Conservation (phyloP, 805 yeast species). For the Wickerhamiella bombiphila region DNA sequence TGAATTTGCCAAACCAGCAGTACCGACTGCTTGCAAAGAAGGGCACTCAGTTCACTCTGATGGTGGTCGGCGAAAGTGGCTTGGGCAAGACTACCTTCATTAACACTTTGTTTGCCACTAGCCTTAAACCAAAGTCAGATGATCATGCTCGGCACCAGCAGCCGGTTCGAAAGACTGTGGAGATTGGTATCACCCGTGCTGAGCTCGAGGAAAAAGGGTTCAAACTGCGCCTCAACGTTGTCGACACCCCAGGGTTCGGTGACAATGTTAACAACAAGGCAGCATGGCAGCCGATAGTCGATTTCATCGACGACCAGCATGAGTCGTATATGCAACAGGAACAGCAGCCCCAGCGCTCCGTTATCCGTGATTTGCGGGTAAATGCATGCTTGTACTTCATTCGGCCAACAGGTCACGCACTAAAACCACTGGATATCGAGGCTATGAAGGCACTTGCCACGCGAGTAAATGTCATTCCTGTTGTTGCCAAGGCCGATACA, state of each 20-base stretch:
- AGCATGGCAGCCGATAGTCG: slow-evolving; percentile 53
- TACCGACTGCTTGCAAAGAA: slow-evolving; percentile 24
- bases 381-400: slow-evolving; percentile 80
- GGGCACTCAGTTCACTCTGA: slow-evolving; percentile 64
- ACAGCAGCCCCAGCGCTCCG: slow-evolving; percentile 50
- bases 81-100: slow-evolving; percentile 52
- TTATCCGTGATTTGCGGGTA: slow-evolving; percentile 48
- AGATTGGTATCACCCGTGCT: slow-evolving; percentile 29
- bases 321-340: slow-evolving; percentile 56
- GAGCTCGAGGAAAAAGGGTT: slow-evolving; percentile 47
- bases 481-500: slow-evolving; percentile 69
- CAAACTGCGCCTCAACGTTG: slow-evolving; percentile 42
- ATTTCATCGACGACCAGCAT: slow-evolving; percentile 70
- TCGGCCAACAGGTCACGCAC: slow-evolving; percentile 47
- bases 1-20: slow-evolving; percentile 24
- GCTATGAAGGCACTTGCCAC: slow-evolving; percentile 56
- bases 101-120: slow-evolving; percentile 58
- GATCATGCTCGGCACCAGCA: slow-evolving; percentile 25
- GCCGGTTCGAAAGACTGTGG: slow-evolving; percentile 28
- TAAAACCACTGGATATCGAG: slow-evolving; percentile 54
- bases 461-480: slow-evolving; percentile 69
- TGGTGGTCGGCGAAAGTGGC: slow-evolving; percentile 81
- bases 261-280: slow-evolving; percentile 48
- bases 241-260: slow-evolving; percentile 73
- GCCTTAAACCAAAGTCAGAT: slow-evolving; percentile 30